phyloP scores from a whole-genome alignment of 23 red algal species.

The Chondrus crispus region DNA sequence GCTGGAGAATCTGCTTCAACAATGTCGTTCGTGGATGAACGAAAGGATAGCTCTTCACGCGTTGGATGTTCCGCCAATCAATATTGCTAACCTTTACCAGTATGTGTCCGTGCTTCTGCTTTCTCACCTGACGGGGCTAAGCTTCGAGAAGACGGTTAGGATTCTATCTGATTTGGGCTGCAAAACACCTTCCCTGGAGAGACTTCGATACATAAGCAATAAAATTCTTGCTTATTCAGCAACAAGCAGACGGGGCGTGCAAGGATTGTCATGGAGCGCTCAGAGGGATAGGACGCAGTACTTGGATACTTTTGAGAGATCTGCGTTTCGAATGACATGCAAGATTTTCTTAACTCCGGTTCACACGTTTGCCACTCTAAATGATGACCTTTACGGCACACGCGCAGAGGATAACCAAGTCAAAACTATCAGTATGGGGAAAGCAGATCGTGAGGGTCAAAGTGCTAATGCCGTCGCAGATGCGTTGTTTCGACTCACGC shows the following conservation, averaged over 20 bases:
- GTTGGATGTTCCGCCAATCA: too few relatives aligned
- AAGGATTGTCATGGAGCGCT: neutral
- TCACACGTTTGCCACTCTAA: neutral
- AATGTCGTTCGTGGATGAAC: too few relatives aligned
- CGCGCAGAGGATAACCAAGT: neutral
- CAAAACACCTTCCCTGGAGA: neutral
- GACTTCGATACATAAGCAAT: neutral
- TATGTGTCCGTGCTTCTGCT: neutral
- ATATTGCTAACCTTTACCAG: neutral
- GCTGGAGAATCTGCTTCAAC: too few relatives aligned
- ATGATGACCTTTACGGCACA: constrained; percentile 6
- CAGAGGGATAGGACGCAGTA: neutral
- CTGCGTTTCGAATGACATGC: neutral
- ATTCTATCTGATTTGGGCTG: neutral
- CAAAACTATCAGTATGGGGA: neutral
- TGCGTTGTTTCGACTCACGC: neutral
- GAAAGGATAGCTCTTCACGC: too few relatives aligned
- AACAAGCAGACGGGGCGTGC: neutral
- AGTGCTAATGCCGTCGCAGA: neutral
- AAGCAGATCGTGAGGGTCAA: neutral
- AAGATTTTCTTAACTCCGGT: neutral
- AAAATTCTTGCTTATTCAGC: neutral
- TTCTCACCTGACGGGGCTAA: neutral
- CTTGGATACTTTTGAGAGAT: neutral
- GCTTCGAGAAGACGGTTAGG: neutral